Evolutionary conservation across 23 red algal genomes (phyloP).

Genomic region (Gracilariopsis chorda): DNA sequence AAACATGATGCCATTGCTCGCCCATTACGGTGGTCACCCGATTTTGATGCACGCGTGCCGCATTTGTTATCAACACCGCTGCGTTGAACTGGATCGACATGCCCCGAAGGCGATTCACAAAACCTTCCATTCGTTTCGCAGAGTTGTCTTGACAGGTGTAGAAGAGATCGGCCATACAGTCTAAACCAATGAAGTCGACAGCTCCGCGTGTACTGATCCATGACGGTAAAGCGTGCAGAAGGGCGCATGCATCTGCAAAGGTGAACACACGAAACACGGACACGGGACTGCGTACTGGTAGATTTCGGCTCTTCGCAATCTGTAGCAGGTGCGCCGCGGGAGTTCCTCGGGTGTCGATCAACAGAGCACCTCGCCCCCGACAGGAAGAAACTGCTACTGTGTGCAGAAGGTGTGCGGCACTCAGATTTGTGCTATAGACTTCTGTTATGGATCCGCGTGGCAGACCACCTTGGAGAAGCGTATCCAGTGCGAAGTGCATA

Average conservation of each 20-base stretch:
- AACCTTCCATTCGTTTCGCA: constrained; percentile 39
- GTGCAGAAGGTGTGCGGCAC: constrained; percentile 1
- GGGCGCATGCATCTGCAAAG: constrained; percentile 1
- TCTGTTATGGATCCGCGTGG: background rate
- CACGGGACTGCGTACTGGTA: background rate
- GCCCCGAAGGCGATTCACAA: constrained; percentile 6
- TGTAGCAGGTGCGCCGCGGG: background rate
- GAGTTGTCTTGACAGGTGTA: constrained; percentile 17
- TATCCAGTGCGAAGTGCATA: background rate
- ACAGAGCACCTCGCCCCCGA: background rate
- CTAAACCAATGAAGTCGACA: constrained; percentile 8
- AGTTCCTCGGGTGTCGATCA: constrained; percentile 6
- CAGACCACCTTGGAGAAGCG: constrained; percentile 24
- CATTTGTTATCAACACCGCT: constrained; percentile 32
- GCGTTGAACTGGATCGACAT: background rate
- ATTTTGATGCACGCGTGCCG: background rate
- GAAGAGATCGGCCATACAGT: constrained; percentile 36
- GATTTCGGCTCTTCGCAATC: background rate
- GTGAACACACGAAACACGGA: background rate
- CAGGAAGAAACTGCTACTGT: background rate
- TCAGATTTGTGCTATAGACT: constrained; percentile 30
- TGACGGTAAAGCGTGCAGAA: background rate
- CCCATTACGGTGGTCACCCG: constrained; percentile 19
- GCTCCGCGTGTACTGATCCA: background rate
- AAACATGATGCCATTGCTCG: constrained; percentile 48